Conservation (phyloP, 2,329 filamentous ascomycete species). For the Colletotrichum godetiae region DNA sequence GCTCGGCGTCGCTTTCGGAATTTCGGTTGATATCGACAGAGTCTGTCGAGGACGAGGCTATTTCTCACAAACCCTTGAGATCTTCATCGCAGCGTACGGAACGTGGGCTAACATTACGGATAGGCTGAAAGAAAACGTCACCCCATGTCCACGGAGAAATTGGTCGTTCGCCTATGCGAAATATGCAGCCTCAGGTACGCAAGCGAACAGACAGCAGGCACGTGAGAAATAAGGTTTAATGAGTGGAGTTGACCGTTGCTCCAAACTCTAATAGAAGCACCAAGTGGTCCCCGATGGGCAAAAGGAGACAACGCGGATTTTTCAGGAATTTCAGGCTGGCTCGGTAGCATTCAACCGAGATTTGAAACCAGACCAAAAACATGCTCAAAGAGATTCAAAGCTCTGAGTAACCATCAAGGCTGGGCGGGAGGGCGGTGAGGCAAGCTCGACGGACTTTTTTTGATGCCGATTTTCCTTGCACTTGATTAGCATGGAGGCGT, state of each 20-base stretch:
- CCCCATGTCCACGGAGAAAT: neutral
- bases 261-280: neutral
- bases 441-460: neutral
- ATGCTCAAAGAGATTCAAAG: neutral
- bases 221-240: slow-evolving; percentile 18
- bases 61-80: neutral
- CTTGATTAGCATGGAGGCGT: too few relatives aligned
- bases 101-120: neutral
- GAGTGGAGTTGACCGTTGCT: slow-evolving; percentile 7
- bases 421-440: neutral
- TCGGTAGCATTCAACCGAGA: slow-evolving; percentile 10
- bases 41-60: neutral
- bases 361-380: slow-evolving; percentile 9
- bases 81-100: neutral
- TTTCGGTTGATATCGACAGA: neutral
- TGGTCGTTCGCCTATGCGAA: neutral
- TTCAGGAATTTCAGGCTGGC: neutral
- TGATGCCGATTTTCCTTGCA: neutral
- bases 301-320: neutral
- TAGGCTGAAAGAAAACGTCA: too few relatives aligned
- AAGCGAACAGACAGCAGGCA: neutral
- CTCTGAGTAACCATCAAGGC: neutral
- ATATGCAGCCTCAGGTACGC: neutral
- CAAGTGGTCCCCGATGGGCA: neutral
- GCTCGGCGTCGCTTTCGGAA: too few relatives aligned